Conservation (phyloP, 2,329 filamentous ascomycete species). For the Aureobasidium subglaciale region DNA sequence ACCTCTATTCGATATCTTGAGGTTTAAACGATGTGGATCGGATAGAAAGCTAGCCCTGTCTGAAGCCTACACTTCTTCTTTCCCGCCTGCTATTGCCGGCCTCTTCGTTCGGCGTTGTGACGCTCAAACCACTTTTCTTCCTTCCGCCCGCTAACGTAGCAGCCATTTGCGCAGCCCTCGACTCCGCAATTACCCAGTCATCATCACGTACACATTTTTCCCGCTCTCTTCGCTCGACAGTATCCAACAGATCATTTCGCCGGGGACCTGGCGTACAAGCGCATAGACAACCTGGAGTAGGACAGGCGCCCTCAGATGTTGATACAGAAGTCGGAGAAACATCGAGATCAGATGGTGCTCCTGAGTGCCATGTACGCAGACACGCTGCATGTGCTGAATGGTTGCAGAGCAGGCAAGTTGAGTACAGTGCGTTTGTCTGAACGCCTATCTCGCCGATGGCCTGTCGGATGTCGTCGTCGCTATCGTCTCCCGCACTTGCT, state of each 20-base stretch:
- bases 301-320: slow-evolving; percentile 4
- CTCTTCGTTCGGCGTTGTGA: slow-evolving; percentile 18
- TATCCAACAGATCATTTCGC: slow-evolving; percentile 1
- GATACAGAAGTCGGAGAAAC: not conserved
- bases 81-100: slow-evolving; percentile 23
- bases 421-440: slow-evolving; percentile 39
- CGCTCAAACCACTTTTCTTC: not conserved
- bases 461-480: not conserved
- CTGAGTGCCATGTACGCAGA: slow-evolving; percentile 48
- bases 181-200: slow-evolving; percentile 8
- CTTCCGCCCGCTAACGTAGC: slow-evolving; percentile 2
- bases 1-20: too few species aligned
- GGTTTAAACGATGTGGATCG: too few species aligned
- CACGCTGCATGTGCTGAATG: slow-evolving; percentile 55
- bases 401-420: slow-evolving; percentile 54
- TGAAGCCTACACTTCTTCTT: slow-evolving; percentile 23
- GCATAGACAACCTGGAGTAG: slow-evolving; percentile 9
- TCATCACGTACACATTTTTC: slow-evolving; percentile 6
- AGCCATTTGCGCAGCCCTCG: slow-evolving; percentile 2
- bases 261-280: slow-evolving; percentile 10
- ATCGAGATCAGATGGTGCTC: not conserved
- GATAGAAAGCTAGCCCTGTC: not conserved
- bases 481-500: not conserved
- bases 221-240: not conserved
- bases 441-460: not conserved